Evolutionary conservation across 257 asterid species (phyloP).

Genomic region (Buddleja alternifolia): DNA sequence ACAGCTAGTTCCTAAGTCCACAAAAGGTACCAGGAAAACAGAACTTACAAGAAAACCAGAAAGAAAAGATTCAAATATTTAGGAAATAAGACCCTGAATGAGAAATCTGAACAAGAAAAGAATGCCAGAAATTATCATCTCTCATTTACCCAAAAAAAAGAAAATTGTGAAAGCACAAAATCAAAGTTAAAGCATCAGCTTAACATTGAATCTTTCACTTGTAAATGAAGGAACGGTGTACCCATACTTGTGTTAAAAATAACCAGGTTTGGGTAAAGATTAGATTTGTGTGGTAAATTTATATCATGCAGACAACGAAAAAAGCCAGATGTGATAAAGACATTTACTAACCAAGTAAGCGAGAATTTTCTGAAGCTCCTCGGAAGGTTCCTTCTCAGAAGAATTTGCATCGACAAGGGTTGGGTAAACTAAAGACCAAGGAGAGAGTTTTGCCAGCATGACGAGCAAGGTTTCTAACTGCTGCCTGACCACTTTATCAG

Average conservation of each 20-base stretch:
- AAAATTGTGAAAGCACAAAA: conserved; percentile 10
- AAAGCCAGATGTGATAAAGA: conserved; percentile 26
- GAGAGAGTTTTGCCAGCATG: conserved; percentile 88
- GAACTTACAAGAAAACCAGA: conserved; percentile 18
- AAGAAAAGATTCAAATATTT: background rate
- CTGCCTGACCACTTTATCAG: conserved; percentile 81
- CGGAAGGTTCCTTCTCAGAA: conserved; percentile 77
- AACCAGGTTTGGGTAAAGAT: background rate
- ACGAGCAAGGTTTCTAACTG: conserved; percentile 82
- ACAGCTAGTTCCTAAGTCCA: conserved; percentile 13
- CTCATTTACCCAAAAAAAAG: background rate
- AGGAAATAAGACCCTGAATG: conserved; percentile 5
- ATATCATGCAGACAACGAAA: conserved; percentile 22
- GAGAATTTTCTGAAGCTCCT: conserved; percentile 84
- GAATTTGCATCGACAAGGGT: conserved; percentile 95
- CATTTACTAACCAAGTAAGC: conserved; percentile 78
- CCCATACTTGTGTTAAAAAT: background rate
- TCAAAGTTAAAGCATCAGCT: background rate
- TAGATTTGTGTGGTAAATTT: conserved; percentile 13
- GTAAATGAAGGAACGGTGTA: background rate
- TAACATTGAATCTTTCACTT: background rate
- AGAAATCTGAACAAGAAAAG: conserved; percentile 6
- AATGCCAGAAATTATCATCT: background rate
- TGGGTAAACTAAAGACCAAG: conserved; percentile 94
- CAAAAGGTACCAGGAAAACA: conserved; percentile 8